Evolutionary conservation across 208 protist species (phyloP).

Genomic region (Naegleria lovaniensis): DNA sequence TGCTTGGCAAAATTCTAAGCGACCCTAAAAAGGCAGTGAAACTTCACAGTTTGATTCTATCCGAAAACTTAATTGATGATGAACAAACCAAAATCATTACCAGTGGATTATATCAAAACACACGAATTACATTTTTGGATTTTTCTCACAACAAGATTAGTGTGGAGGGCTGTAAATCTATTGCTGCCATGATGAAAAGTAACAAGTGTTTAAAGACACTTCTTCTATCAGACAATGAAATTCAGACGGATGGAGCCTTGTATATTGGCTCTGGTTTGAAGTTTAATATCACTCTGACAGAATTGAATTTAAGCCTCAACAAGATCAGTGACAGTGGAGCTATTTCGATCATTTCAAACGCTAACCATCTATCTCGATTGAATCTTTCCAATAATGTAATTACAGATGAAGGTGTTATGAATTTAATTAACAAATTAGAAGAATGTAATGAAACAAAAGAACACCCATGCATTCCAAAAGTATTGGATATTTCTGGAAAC

Average conservation of each 20-base stretch:
- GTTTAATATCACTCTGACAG: neutral
- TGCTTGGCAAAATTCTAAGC: neutral
- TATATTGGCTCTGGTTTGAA: neutral
- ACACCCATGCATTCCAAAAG: neutral
- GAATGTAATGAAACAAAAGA: neutral
- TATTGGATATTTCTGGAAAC: neutral
- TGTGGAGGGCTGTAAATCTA: neutral
- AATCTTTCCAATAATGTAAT: neutral
- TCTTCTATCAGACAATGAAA: neutral
- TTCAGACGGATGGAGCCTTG: neutral
- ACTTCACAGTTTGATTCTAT: neutral
- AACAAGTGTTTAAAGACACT: neutral
- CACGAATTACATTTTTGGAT: neutral
- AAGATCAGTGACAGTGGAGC: neutral
- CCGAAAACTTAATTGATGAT: constrained; percentile 16
- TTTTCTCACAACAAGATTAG: constrained; percentile 25
- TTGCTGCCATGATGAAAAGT: neutral
- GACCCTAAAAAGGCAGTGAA: neutral
- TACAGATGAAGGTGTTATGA: neutral
- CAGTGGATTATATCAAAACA: neutral
- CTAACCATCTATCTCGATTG: neutral
- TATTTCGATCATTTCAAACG: neutral
- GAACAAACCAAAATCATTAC: neutral
- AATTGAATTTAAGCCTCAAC: neutral
- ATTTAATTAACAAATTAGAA: neutral